Base-by-base conservation (phyloP, 2,329 filamentous ascomycete species). In the Alternaria postmessia region DNA sequence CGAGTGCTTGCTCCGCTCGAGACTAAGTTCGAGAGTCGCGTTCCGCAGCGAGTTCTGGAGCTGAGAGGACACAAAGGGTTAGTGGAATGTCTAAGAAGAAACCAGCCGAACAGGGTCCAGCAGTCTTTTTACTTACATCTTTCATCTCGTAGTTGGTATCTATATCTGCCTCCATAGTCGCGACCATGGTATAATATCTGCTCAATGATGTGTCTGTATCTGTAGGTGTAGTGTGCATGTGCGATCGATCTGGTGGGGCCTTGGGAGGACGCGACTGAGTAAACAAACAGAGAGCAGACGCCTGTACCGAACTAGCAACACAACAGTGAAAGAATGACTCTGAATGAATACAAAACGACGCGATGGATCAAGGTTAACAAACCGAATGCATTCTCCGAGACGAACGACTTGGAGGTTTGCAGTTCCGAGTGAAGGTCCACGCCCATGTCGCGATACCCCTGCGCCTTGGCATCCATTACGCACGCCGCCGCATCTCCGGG, bases 11-110 rank as follows among this genome's bases (percentile, higher is more conserved):
- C 85, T 86, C 61, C 85, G 84, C 66, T 90, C 87, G 75, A 94
- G 92, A 69, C 87, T 87, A 62, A 91, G 80, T 75, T 96, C 92
- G 54, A 93, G 84, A 16, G 75, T 78, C 42, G 83, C 77, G 47
- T 83, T 86, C 57, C 82, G 81, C 47, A 88, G 79, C 41, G 84
- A 80, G 72, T 85, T 81, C 66, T 84, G 78, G 66, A 82, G 75
- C 76, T 83, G 62, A 22, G n/a, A 22, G 38, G 18, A 41, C 38
- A 41, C 18, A 5, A 22, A 32, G 44, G 28, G 62, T 73, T 41
- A 71, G 66, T 58, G 44, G 57, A 57, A 56, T 41, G 46, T 61
- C 43, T 44, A 22, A 20, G 32, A 28, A 18, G 24, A 55, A 2
- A 8, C 34, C 22, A 34, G 22, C 34, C 20, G 52, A 48, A 51